Conservation (phyloP, 257 asterid genomes). For the Pogostemon cablin region DNA sequence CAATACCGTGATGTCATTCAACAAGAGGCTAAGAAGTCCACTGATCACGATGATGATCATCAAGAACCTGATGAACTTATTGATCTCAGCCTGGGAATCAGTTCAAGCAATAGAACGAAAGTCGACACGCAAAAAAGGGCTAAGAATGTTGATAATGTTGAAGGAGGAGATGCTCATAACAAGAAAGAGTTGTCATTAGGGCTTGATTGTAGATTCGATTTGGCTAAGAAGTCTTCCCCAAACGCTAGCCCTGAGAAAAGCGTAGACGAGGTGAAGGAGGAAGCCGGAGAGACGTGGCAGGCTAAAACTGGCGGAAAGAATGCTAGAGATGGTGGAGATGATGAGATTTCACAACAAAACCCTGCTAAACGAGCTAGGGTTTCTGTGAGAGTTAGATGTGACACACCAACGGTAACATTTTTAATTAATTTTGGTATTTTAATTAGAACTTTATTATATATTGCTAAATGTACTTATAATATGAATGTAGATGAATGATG, state of each 20-base stretch:
- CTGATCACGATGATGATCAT: conserved; percentile 21
- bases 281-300: conserved; percentile 51
- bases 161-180: conserved; percentile 25
- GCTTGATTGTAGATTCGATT: conserved; percentile 58
- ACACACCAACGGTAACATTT: conserved; percentile 71
- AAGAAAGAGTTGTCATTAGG: conserved; percentile 61
- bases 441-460: neutral
- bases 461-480: neutral
- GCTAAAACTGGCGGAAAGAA: conserved; percentile 42
- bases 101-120: conserved; percentile 47
- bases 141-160: conserved; percentile 1
- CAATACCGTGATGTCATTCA: conserved; percentile 59
- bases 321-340: conserved; percentile 54
- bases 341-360: conserved; percentile 62
- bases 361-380: conserved; percentile 94
- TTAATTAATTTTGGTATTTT: neutral
- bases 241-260: conserved; percentile 57
- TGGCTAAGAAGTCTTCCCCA: conserved; percentile 37
- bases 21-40: conserved; percentile 40
- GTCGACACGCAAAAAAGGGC: conserved; percentile 34
- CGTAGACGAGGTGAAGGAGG: conserved; percentile 61
- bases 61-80: conserved; percentile 50
- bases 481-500: conserved; percentile 75
- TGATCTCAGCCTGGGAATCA: conserved; percentile 72
- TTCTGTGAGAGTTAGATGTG: conserved; percentile 90